These are phyloP conservation scores for Paraphaeosphaeria sporulosa DNA, from an alignment of 2,329 filamentous ascomycete genomes.

Conservation along the genomic window DNA sequence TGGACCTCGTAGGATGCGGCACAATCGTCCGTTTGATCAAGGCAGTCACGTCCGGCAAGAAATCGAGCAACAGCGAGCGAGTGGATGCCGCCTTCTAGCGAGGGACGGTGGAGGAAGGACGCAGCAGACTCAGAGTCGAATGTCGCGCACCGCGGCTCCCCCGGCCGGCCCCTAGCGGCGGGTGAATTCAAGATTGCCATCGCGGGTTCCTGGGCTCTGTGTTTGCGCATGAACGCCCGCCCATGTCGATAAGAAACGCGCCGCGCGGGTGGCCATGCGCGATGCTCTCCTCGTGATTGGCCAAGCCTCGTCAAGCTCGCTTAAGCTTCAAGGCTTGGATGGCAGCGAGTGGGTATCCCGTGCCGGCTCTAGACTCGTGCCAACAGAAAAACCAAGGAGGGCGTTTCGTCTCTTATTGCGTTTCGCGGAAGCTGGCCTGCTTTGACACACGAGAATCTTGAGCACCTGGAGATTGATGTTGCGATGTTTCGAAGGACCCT, in stretches of 20 bases:
- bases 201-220: not conserved
- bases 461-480: slow-evolving; percentile 3
- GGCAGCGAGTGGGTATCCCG: not conserved
- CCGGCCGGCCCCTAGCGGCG: slow-evolving; percentile 7
- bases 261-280: slow-evolving; percentile 1
- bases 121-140: not conserved
- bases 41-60: slow-evolving; percentile 3
- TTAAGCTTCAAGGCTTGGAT: not conserved
- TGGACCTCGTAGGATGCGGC: not conserved
- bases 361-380: no score
- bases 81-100: slow-evolving; percentile 1
- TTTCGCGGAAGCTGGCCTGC: no score
- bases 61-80: slow-evolving; percentile 2
- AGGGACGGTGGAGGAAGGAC: slow-evolving; percentile 2
- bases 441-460: no score
- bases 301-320: not conserved
- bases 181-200: slow-evolving; percentile 12
- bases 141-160: not conserved
- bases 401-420: not conserved
- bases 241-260: slow-evolving; percentile 5
- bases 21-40: not conserved
- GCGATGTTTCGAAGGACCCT: not conserved
- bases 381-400: not conserved
- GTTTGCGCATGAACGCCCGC: slow-evolving; percentile 1
- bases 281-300: not conserved